Evolutionary conservation across 2,329 filamentous ascomycete genomes (phyloP), one percentile per base, ranked within the genome.

Genomic region (Coniochaeta prunicola): DNA sequence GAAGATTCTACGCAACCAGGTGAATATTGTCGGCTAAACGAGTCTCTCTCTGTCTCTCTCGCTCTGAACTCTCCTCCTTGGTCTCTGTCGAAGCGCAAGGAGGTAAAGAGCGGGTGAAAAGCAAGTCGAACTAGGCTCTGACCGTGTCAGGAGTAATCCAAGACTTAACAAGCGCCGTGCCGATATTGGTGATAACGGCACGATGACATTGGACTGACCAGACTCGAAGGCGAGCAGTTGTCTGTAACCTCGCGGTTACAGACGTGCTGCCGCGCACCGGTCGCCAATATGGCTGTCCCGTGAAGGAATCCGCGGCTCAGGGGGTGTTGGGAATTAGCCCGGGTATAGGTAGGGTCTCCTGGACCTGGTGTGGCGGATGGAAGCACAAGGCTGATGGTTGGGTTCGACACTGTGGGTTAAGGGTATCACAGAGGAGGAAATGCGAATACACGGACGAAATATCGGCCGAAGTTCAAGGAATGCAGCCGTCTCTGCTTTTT

Each of bases 1-100:
- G 38, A 54, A 62, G n/a, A 42, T 60, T 15, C 26, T 59, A 13
- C 56, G 38, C 34, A 53, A 26, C 57, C 60, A 61, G 56, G 48
- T 61, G 26, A 60, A 42, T 42, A 24, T 58, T 15, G 55, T 48
- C 58, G 40, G 50, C 36, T 59, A 15, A 34, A 33, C 34, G 24
- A 28, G 4, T 17, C 45, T 8, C 45, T 30, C 4, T 28, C 10
- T 30, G 13, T 21, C 45, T 28, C 26, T 15, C 13, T 13, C n/a
- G n/a, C n/a, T n/a, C n/a, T n/a, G n/a, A n/a, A n/a, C n/a, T n/a
- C n/a, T 17, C 45, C 5, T 26, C n/a, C 4, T 28, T 13, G 17
- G 13, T 21, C 45, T 28, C 26, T 15, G 5, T 13, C 13, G 6
- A 50, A 4, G 26, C 24, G 45, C 3, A 4, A 50, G 24, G 26